These are phyloP conservation scores for Sporothrix pallida DNA, from an alignment of 2,329 filamentous ascomycete genomes.

Conservation along the genomic window DNA sequence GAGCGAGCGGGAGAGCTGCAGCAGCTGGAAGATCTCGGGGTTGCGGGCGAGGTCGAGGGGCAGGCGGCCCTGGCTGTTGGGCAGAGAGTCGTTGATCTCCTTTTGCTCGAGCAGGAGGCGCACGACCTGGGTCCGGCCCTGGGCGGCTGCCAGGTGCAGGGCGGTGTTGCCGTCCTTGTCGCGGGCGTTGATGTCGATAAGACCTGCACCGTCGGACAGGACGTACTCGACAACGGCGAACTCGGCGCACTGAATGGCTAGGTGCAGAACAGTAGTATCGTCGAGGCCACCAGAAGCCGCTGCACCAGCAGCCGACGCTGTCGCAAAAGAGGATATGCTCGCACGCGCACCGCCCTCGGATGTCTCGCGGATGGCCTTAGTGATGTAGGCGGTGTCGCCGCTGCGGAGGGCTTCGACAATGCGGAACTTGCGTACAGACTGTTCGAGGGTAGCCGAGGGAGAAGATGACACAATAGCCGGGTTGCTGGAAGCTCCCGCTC, in stretches of 20 bases:
- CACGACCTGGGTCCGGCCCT: slow-evolving; percentile 81
- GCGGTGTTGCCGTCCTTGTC: slow-evolving; percentile 96
- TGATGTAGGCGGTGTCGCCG: slow-evolving; percentile 89
- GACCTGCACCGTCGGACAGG: slow-evolving; percentile 71
- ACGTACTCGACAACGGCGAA: slow-evolving; percentile 91
- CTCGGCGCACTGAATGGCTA: slow-evolving; percentile 95
- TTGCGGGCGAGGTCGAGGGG: slow-evolving; percentile 88
- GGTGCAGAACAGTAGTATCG: slow-evolving; percentile 88
- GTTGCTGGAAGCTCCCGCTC: neutral
- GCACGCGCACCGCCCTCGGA: slow-evolving; percentile 55
- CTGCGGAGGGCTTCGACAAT: slow-evolving; percentile 90
- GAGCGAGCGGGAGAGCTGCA: slow-evolving; percentile 87
- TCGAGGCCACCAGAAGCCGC: slow-evolving; percentile 60
- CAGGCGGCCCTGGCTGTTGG: slow-evolving; percentile 83
- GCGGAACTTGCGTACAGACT: slow-evolving; percentile 92
- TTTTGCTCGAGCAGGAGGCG: slow-evolving; percentile 81
- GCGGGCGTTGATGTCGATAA: slow-evolving; percentile 82
- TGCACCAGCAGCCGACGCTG: slow-evolving; percentile 44
- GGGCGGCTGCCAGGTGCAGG: slow-evolving; percentile 82
- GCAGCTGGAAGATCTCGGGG: slow-evolving; percentile 92
- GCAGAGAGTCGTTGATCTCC: slow-evolving; percentile 84
- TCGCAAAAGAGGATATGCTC: slow-evolving; percentile 62
- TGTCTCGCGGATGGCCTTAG: slow-evolving; percentile 78
- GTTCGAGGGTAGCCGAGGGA: slow-evolving; percentile 67
- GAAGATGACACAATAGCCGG: neutral